Evolutionary conservation across 208 protist genomes (phyloP).

Genomic region (Crithidia sp.): DNA sequence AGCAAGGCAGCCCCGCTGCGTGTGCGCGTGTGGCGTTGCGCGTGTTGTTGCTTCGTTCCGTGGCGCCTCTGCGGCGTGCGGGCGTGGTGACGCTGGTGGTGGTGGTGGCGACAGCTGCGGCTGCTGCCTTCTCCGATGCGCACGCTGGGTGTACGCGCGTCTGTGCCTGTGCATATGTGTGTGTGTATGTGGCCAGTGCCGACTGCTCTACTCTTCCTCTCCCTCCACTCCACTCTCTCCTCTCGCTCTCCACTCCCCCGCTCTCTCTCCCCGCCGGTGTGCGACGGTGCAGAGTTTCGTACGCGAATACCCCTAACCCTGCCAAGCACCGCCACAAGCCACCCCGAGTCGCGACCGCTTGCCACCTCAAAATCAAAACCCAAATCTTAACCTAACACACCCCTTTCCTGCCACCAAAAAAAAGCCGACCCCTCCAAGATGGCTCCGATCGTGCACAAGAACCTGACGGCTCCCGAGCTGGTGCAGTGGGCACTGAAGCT

Average conservation of each 20-base stretch:
- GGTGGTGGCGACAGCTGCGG: too few species aligned
- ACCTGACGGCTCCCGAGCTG: constrained; percentile 53
- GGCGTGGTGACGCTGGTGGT: too few species aligned
- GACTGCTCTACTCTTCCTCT: neutral
- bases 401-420: neutral
- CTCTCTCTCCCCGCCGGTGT: neutral
- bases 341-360: neutral
- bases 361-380: neutral
- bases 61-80: too few species aligned
- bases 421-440: constrained; percentile 4
- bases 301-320: neutral
- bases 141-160: too few species aligned
- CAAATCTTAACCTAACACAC: neutral
- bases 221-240: neutral
- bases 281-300: neutral
- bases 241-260: neutral
- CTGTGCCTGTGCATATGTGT: neutral
- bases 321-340: neutral
- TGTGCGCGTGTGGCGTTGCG: too few species aligned
- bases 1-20: too few species aligned
- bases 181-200: neutral
- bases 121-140: too few species aligned
- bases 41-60: too few species aligned
- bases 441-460: constrained; percentile 44
- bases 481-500: constrained; percentile 71